Evolutionary conservation across 768 basidiomycete genomes (phyloP).

Genomic region (Suillus cothurnatus): DNA sequence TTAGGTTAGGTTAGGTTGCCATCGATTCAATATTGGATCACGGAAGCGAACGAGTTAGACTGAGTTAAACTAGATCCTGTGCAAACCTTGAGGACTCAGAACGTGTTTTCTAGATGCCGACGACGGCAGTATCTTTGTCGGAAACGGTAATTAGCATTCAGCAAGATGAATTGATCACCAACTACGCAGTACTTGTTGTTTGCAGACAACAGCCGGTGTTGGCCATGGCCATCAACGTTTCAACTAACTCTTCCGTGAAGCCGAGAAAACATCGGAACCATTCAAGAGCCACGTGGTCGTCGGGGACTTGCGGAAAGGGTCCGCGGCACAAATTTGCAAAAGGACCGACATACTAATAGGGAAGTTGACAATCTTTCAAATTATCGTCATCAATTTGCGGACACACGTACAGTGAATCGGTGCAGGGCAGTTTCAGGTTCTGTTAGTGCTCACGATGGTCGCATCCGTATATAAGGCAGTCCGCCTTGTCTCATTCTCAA

Average conservation of each 20-base stretch:
- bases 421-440: conserved; percentile 10
- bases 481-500: conserved; percentile 7
- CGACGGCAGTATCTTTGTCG: not conserved
- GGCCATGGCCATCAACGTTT: not conserved
- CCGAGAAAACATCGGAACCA: not conserved
- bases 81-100: not conserved
- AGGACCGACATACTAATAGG: not conserved
- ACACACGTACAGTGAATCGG: not conserved
- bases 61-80: not conserved
- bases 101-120: not conserved
- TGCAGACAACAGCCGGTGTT: not conserved
- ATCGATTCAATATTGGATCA: not conserved
- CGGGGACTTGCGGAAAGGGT: not conserved
- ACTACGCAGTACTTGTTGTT: not conserved
- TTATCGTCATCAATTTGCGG: conserved; percentile 7
- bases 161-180: not conserved
- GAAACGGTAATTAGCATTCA: not conserved
- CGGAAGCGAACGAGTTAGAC: conserved; percentile 4
- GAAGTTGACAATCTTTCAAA: not conserved
- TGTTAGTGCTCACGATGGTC: not conserved
- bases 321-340: not conserved
- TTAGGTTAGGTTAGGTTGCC: not conserved
- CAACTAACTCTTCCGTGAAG: not conserved
- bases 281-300: not conserved
- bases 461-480: conserved; percentile 10